Conservation (phyloP, 495 filamentous ascomycete species). For the Hypoxylon subgilvum region DNA sequence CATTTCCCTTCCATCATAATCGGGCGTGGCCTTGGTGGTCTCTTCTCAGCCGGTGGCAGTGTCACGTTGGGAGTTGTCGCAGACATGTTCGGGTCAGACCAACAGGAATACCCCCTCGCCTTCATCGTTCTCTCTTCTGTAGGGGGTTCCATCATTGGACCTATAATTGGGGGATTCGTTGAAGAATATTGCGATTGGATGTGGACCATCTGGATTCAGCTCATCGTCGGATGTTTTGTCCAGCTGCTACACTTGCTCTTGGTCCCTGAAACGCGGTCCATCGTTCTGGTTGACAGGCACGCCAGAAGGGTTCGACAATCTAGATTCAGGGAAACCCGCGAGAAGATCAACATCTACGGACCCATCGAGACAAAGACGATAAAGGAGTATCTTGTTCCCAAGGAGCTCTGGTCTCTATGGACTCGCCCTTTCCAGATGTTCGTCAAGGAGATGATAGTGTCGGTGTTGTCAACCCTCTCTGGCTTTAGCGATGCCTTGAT, state of each 20-base stretch:
- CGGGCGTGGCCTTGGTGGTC: conserved; percentile 70
- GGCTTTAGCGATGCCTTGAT: conserved; percentile 82
- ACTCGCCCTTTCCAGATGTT: conserved; percentile 79
- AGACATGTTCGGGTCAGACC: conserved; percentile 73
- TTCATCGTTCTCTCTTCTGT: conserved; percentile 68
- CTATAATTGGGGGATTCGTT: conserved; percentile 66
- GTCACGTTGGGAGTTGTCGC: conserved; percentile 85
- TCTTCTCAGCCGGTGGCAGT: conserved; percentile 77
- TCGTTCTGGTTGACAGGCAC: conserved; percentile 67
- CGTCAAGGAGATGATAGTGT: conserved; percentile 73
- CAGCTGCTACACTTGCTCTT: conserved; percentile 69
- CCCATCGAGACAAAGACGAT: conserved; percentile 61
- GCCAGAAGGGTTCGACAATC: conserved; percentile 65
- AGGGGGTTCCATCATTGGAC: conserved; percentile 65
- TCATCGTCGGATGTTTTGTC: conserved; percentile 71
- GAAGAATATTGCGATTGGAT: conserved; percentile 64
- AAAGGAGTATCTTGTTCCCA: conserved; percentile 57
- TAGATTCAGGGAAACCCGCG: conserved; percentile 35
- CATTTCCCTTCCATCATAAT: conserved; percentile 68
- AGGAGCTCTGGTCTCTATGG: conserved; percentile 67
- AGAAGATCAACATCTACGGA: conserved; percentile 61
- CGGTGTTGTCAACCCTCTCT: conserved; percentile 71
- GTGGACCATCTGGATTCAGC: conserved; percentile 84
- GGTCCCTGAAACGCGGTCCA: conserved; percentile 70
- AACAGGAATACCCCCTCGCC: conserved; percentile 73